These are phyloP conservation scores for Cupressus sempervirens DNA, from an alignment of 75 land plant species.

Conservation along the genomic window DNA sequence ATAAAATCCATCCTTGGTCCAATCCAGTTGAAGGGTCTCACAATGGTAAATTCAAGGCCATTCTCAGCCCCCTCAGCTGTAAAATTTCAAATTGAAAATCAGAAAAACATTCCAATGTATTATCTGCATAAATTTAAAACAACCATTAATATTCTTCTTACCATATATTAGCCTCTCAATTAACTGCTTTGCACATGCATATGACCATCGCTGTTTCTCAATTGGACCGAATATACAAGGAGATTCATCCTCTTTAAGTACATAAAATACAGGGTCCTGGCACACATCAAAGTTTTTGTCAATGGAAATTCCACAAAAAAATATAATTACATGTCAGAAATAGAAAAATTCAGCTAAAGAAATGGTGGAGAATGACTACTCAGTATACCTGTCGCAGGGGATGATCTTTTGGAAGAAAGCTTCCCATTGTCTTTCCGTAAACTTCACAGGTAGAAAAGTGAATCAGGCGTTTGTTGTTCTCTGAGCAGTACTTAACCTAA, in stretches of 20 bases:
- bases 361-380: neutral
- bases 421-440: constrained; percentile 90
- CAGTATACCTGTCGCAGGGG: constrained; percentile 60
- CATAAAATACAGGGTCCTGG: constrained; percentile 77
- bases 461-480: constrained; percentile 78
- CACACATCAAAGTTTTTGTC: neutral
- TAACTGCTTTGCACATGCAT: constrained; percentile 97
- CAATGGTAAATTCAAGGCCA: constrained; percentile 91
- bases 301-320: constrained; percentile 4
- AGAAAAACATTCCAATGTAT: neutral
- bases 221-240: constrained; percentile 95
- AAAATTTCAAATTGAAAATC: neutral
- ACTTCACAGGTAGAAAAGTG: constrained; percentile 99
- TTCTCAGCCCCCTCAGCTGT: constrained; percentile 94
- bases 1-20: constrained; percentile 99
- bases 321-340: neutral
- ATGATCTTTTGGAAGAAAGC: constrained; percentile 82
- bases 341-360: neutral
- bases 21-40: constrained; percentile 98
- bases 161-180: constrained; percentile 96
- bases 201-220: constrained; percentile 96
- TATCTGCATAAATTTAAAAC: neutral
- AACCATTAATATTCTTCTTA: constrained; percentile 11
- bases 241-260: constrained; percentile 78
- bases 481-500: constrained; percentile 81